A percentile compares a stretch with the other conserved stretches of the same genome.
Conservation (phyloP, 441 rosid species). For the Erodium trifolium region DNA sequence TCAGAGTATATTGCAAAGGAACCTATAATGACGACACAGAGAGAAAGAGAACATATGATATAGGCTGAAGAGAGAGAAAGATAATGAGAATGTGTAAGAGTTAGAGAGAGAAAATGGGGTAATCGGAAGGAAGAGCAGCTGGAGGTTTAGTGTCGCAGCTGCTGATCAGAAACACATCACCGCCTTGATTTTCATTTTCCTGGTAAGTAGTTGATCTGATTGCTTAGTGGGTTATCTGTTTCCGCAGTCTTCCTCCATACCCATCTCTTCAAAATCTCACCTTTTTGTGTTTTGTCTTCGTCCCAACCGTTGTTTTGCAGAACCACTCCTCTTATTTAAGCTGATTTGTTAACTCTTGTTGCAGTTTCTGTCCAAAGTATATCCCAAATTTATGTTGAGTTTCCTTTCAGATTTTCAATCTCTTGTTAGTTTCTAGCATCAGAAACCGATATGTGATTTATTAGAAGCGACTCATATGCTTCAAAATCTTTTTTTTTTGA, state of each 20-base stretch:
- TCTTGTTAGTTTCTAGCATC: not conserved
- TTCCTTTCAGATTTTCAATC: not conserved
- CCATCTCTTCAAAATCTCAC: not conserved
- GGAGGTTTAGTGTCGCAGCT: conserved; percentile 45
- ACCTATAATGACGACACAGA: conserved; percentile 13
- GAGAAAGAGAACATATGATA: conserved; percentile 9
- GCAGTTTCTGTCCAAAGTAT: conserved; percentile 8
- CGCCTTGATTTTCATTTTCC: conserved; percentile 15
- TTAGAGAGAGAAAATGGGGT: conserved; percentile 43
- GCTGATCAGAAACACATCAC: conserved; percentile 28
- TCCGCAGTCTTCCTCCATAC: not conserved
- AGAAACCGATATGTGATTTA: conserved; percentile 11
- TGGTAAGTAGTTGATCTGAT: conserved; percentile 27
- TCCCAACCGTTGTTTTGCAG: conserved; percentile 7
- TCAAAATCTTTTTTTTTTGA: conserved; percentile 17
- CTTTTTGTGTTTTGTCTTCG: not conserved
- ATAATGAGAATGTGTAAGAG: conserved; percentile 15
- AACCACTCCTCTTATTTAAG: conserved; percentile 4
- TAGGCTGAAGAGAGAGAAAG: conserved; percentile 18
- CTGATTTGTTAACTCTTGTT: not conserved
- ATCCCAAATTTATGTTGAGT: conserved; percentile 1
- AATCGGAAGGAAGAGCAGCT: conserved; percentile 46
- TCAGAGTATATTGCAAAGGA: conserved; percentile 27
- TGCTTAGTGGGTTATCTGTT: not conserved
- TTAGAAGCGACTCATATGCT: conserved; percentile 29